A percentile compares a stretch with the other conserved stretches of the same genome.
phyloP scores from a whole-genome alignment of 2,329 filamentous ascomycete species.

The Lasiodiplodia sp. region DNA sequence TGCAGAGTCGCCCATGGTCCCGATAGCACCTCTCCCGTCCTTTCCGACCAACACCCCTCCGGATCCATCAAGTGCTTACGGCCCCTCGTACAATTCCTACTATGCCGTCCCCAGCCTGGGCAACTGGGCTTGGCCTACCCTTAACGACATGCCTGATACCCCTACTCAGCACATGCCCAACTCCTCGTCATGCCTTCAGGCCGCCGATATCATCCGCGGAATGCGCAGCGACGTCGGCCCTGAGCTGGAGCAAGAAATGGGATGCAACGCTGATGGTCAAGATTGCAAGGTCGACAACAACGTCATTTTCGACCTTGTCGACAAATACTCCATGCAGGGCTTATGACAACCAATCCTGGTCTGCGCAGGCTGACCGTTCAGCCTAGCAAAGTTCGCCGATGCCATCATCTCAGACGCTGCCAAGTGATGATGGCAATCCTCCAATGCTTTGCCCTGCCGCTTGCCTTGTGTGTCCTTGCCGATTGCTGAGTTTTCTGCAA shows the following conservation, averaged over 20 bases:
- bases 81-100: constrained; percentile 4
- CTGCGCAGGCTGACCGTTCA: neutral
- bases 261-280: constrained; percentile 45
- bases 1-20: neutral
- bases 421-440: too few relatives aligned
- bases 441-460: neutral
- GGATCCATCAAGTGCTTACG: neutral
- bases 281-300: constrained; percentile 55
- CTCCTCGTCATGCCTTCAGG: constrained; percentile 48
- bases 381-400: neutral
- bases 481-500: neutral
- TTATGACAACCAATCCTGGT: constrained; percentile 10
- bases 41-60: neutral
- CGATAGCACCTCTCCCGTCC: neutral
- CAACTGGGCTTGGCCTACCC: neutral
- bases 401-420: neutral
- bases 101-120: neutral
- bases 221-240: constrained; percentile 50
- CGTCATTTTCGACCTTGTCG: constrained; percentile 54
- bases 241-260: constrained; percentile 50
- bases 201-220: constrained; percentile 54
- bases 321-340: constrained; percentile 45
- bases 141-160: constrained; percentile 28
- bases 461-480: neutral
- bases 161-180: constrained; percentile 33